phyloP scores from a whole-genome alignment of 129 eudicot species.

The Flaveria bidentis region DNA sequence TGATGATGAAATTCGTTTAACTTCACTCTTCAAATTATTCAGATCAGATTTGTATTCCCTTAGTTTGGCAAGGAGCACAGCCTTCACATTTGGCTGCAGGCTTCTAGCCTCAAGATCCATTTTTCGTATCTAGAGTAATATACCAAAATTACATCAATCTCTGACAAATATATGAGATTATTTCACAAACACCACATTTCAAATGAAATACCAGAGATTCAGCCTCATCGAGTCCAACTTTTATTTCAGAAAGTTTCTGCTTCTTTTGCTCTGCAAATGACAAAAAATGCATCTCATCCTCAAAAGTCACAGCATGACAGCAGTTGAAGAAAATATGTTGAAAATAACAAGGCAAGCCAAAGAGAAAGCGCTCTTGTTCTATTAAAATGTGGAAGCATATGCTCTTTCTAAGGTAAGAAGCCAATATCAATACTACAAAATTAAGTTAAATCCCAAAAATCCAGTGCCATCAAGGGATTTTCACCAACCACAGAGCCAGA shows the following conservation, averaged over 20 bases:
- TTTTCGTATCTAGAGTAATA: constrained; percentile 52
- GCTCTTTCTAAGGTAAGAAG: neutral
- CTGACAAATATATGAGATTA: neutral
- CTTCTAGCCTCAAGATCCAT: constrained; percentile 80
- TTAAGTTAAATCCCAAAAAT: neutral
- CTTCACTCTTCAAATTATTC: constrained; percentile 67
- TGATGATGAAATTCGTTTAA: constrained; percentile 53
- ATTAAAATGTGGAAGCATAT: no score
- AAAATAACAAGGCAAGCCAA: neutral
- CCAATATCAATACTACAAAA: neutral
- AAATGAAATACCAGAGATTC: constrained; percentile 54
- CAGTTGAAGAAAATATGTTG: neutral
- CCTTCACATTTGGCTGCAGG: constrained; percentile 66
- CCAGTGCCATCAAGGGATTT: neutral
- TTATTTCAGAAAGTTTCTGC: constrained; percentile 59
- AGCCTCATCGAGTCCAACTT: constrained; percentile 62
- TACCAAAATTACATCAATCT: constrained; percentile 9
- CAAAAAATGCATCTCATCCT: neutral
- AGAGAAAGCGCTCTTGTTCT: neutral
- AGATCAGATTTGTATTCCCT: constrained; percentile 75
- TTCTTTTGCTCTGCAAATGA: constrained; percentile 60
- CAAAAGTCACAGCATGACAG: neutral
- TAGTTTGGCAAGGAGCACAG: constrained; percentile 68
- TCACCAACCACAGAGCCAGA: neutral
- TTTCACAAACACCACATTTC: neutral